Base-by-base conservation (phyloP, 306 rosid species). In the Lithocarpus polystachyus region DNA sequence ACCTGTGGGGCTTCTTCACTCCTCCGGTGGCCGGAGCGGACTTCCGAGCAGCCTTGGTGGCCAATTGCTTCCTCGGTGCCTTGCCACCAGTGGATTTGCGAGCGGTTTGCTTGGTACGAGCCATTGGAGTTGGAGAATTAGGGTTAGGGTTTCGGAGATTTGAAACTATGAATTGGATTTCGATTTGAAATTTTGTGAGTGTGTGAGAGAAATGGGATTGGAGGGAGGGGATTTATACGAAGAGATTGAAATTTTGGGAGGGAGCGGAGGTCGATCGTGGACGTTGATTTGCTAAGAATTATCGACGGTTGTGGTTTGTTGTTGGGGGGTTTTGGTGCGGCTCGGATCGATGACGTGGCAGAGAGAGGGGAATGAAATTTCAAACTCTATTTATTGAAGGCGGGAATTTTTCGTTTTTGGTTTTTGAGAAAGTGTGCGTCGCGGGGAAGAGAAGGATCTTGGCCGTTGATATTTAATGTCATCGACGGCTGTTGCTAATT, bases 21-120 rank as follows among this genome's bases (percentile, higher is more conserved):
- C 84, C 84, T 1, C 84, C 84, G 28, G 84, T 81, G 18, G 84
- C 84, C 69, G 84, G 84, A 35, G 84, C 84, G 0, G 84, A 81
- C 77, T 81, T 81, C 8, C 84, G 15, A 0, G 84, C 84, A 0
- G 84, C 84, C 80, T 81, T 81, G 43, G 84, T 81, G 35, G 84
- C 84, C n/a, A 81, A 61, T 74, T 81, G 84, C 80, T 81, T 81
- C 29, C 84, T 74, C 1, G 84, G 84, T 0, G 84, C 84, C 71
- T 81, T 81, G 8, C 84, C 80, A 0, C 84, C 84, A 17, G 84
- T 81, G 77, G 84, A 81, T 3, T 81, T 81, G 24, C 84, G 81
- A 4, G 84, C 84, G 0, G 84, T 81, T 52, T 81, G 84, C 84
- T 81, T 81, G 23, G 84, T 81, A 5, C 84, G 81, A 31, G 84